These are phyloP conservation scores for Wickerhamiella parazyma DNA, from an alignment of 805 yeast species.

Conservation along the genomic window DNA sequence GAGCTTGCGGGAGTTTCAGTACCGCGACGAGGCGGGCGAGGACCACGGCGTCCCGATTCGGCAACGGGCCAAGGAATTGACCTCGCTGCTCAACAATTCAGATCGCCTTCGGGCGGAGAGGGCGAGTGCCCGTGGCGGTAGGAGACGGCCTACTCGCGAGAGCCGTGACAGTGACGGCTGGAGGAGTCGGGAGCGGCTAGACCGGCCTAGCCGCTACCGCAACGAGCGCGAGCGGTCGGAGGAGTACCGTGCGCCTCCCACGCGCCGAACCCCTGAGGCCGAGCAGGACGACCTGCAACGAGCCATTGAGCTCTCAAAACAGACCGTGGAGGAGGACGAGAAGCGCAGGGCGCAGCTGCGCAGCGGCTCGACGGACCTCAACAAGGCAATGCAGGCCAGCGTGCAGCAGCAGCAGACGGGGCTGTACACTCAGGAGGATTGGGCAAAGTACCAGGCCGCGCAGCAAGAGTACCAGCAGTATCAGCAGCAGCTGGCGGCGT, in stretches of 20 bases:
- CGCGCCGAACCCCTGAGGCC: slow-evolving; percentile 16
- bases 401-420: slow-evolving; percentile 25
- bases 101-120: slow-evolving; percentile 68
- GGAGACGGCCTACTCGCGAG: slow-evolving; percentile 11
- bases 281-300: slow-evolving; percentile 56
- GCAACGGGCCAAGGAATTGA: slow-evolving; percentile 80
- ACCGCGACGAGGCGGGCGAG: slow-evolving; percentile 56
- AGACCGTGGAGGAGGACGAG: slow-evolving; percentile 77
- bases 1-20: slow-evolving; percentile 81
- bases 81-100: slow-evolving; percentile 64
- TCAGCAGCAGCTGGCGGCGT: slow-evolving; percentile 22
- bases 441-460: slow-evolving; percentile 13
- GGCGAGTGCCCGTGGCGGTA: slow-evolving; percentile 25
- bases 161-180: slow-evolving; percentile 4
- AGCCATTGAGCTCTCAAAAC: slow-evolving; percentile 67
- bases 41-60: slow-evolving; percentile 86
- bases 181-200: not conserved
- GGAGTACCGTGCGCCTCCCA: no score
- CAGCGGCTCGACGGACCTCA: slow-evolving; percentile 47
- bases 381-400: slow-evolving; percentile 61
- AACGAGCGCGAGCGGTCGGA: not conserved
- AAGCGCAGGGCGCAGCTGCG: slow-evolving; percentile 28
- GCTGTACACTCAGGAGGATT: slow-evolving; percentile 15
- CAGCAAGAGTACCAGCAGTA: slow-evolving; percentile 18
- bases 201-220: not conserved